These are phyloP conservation scores for Malassezia brasiliensis DNA, from an alignment of 1,284 basidiomycete species.

Conservation along the genomic window DNA sequence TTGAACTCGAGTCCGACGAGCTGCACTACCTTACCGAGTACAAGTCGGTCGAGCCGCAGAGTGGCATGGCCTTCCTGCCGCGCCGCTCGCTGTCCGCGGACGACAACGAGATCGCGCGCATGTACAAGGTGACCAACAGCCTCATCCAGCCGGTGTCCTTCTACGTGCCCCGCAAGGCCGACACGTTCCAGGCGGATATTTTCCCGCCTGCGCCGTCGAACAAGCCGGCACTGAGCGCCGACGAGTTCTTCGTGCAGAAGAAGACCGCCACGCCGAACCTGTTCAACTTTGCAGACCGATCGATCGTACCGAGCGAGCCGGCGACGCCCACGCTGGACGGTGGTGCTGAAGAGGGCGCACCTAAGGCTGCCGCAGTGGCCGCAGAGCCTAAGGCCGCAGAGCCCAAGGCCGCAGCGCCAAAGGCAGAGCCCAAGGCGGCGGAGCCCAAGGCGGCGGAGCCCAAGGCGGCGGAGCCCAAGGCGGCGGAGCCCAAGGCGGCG, in stretches of 20 bases:
- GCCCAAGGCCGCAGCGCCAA: background rate
- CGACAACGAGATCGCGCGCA: constrained; percentile 90
- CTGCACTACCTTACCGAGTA: constrained; percentile 62
- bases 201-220: constrained; percentile 78
- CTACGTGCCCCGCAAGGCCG: constrained; percentile 82
- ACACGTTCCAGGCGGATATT: constrained; percentile 84
- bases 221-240: constrained; percentile 68
- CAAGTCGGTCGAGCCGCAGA: constrained; percentile 82
- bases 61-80: constrained; percentile 91
- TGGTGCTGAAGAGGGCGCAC: background rate
- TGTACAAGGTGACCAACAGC: constrained; percentile 73
- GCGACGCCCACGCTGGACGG: background rate
- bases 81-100: constrained; percentile 73
- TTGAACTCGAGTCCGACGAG: constrained; percentile 81
- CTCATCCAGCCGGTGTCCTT: constrained; percentile 81
- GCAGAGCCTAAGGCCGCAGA: background rate
- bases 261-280: constrained; percentile 56
- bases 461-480: background rate
- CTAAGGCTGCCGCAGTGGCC: constrained; percentile 10
- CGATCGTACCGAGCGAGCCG: constrained; percentile 1
- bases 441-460: background rate
- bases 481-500: background rate
- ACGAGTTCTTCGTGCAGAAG: constrained; percentile 70
- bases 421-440: background rate
- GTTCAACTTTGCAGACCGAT: constrained; percentile 51